phyloP scores from a whole-genome alignment of 306 rosid species.

The barrel medic (Medicago truncatula) region MtrunA17r5.0-ANR NC_053049.1:38223001-38223500 shows the following conservation, averaged over 20 bases:
- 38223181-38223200: constrained; percentile 1
- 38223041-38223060: constrained; percentile 27
- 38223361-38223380: neutral
- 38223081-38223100: neutral
- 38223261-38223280: neutral
- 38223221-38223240: neutral
- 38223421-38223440: neutral
- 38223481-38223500: constrained; percentile 8
- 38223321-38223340: constrained; percentile 9
- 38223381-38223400: neutral
- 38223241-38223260: constrained; percentile 9
- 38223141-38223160: neutral
- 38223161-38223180: neutral
- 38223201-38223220: neutral
- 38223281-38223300: constrained; percentile 26
- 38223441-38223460: constrained; percentile 9
- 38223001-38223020: neutral
- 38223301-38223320: constrained; percentile 3
- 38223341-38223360: constrained; percentile 6
- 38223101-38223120: neutral
- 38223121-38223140: constrained; percentile 2
- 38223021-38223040: constrained; percentile 11
- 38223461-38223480: neutral
- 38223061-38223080: neutral
- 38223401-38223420: constrained; percentile 7